Evolutionary conservation across 306 rosid species (phyloP), one percentile per base, ranked within the genome.

Genomic region (Cajanus cajan): DNA sequence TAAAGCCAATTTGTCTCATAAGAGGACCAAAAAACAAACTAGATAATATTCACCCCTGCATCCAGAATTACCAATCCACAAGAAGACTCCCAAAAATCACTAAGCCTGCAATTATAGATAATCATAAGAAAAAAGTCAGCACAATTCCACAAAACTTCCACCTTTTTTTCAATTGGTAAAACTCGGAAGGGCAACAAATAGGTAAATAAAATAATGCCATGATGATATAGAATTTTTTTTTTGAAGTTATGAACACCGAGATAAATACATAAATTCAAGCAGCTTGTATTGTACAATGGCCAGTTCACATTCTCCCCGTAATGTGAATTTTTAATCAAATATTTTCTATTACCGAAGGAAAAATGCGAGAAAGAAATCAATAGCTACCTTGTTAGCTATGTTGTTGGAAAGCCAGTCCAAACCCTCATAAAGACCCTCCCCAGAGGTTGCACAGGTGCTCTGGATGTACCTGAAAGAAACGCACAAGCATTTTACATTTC

Each of bases 331-430:
- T 44, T 9, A 50, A 54, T 33, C 34, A 76, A 76, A 59, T 36
- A 4, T 43, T 69, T n/a, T 2, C 66, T 19, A 50, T 43, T 21
- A 33, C 63, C 31, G 1, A 14, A 19, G 36, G 2, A 64, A 61
- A 13, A 54, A 61, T n/a, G 19, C 47, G 11, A n/a, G 28, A 22
- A 34, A 78, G 55, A 81, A 71, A 28, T 12, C 55, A 40, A 41
- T 22, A 79, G 59, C 37, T 84, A 90, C 99, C 97, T 96, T 96
- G 85, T 91, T 96, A 80, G 97, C 99, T 82, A 96, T 96, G 85
- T 96, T 96, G 98, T 89, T 96, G 85, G 99, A 96, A 85, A 96
- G 98, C 99, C 99, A 96, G 50, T 96, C 99, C 84, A 96, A 87
- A 40, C 98, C 99, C 83, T 96, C 99, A 28, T 96, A 96, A 73